Conservation (phyloP, 306 rosid genomes). For the Quercus gilva region DNA sequence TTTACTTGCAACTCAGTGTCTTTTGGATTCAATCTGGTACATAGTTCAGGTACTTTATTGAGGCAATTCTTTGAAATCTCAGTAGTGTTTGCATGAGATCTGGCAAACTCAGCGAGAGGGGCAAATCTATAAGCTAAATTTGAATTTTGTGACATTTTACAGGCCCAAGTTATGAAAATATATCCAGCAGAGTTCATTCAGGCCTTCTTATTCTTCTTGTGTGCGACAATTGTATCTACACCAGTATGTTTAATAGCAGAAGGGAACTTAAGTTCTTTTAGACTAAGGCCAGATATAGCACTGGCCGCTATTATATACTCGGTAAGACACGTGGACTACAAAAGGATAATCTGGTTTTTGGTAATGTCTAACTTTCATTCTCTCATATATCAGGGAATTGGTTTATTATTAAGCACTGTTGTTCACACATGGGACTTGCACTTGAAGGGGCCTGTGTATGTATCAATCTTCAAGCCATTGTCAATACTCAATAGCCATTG, state of each 20-base stretch:
- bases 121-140: neutral
- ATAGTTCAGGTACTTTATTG: slow-evolving; percentile 41
- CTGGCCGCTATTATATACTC: slow-evolving; percentile 14
- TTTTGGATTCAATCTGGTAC: slow-evolving; percentile 37
- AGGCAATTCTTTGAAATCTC: neutral
- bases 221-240: slow-evolving; percentile 7
- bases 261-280: slow-evolving; percentile 19
- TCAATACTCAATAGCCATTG: slow-evolving; percentile 25
- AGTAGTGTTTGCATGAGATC: neutral
- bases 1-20: slow-evolving; percentile 24
- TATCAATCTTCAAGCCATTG: slow-evolving; percentile 34
- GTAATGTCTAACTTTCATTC: neutral
- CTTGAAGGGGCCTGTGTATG: slow-evolving; percentile 30
- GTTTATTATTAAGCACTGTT: neutral
- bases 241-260: slow-evolving; percentile 26
- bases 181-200: slow-evolving; percentile 25
- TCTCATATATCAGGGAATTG: slow-evolving; percentile 13
- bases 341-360: neutral
- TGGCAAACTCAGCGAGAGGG: too few relatives aligned
- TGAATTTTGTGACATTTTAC: neutral
- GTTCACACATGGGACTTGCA: slow-evolving; percentile 27
- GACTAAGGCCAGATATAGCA: slow-evolving; percentile 8
- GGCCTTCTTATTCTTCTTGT: slow-evolving; percentile 19
- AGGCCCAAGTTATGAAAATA: slow-evolving; percentile 21
- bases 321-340: neutral